Conservation (phyloP, 139 green algal species). For the Chlorella sp. region DNA sequence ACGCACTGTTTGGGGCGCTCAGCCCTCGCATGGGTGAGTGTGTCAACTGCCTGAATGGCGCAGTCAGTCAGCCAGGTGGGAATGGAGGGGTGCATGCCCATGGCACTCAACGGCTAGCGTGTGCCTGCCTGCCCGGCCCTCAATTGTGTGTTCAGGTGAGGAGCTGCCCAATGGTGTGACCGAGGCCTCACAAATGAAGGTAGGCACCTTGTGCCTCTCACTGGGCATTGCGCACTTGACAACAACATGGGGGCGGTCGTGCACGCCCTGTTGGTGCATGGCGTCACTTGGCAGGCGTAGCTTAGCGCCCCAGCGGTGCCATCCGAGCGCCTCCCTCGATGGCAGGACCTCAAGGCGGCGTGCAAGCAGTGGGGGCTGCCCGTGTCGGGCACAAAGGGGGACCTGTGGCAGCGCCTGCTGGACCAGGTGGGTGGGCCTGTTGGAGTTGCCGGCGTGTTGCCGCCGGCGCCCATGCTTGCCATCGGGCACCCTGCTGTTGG, state of each 20-base stretch:
- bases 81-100: not conserved
- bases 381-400: not conserved
- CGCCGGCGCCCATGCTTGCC: not conserved
- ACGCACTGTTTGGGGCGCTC: not conserved
- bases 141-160: not conserved
- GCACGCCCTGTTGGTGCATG: too few relatives aligned
- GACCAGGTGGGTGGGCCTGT: not conserved
- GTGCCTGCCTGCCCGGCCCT: not conserved
- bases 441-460: not conserved
- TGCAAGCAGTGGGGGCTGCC: constrained; percentile 15
- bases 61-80: not conserved
- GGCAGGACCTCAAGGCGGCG: constrained; percentile 6
- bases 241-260: too few relatives aligned
- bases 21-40: constrained; percentile 10
- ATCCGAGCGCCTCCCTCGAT: too few relatives aligned
- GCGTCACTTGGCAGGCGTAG: too few relatives aligned
- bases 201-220: too few relatives aligned
- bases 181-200: not conserved
- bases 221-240: too few relatives aligned
- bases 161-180: constrained; percentile 10
- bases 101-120: not conserved
- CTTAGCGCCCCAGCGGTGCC: too few relatives aligned
- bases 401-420: constrained; percentile 1
- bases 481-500: not conserved
- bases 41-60: not conserved